Evolutionary conservation across 345 rosid species (phyloP).

Genomic region (Hevea brasiliensis): DNA sequence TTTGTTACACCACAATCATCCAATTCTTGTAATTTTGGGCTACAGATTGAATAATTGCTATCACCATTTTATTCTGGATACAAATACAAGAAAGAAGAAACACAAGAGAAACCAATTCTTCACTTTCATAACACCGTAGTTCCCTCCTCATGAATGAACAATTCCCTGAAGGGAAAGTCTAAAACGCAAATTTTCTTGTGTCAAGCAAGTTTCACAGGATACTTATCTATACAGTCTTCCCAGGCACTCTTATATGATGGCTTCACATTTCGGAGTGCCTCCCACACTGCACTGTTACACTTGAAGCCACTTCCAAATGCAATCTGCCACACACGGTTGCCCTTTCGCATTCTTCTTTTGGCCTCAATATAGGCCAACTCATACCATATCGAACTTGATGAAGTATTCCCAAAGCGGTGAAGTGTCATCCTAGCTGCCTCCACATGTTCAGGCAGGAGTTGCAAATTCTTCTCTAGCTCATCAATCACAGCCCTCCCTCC

Average conservation of each 20-base stretch:
- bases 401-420: conserved; percentile 26
- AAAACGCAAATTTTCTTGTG: not conserved
- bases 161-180: not conserved
- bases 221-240: conserved; percentile 26
- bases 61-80: not conserved
- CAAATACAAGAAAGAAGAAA: not conserved
- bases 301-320: conserved; percentile 31
- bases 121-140: not conserved
- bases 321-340: conserved; percentile 29
- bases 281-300: conserved; percentile 31
- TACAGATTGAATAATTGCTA: not conserved
- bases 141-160: not conserved
- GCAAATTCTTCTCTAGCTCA: conserved; percentile 33
- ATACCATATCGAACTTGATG: conserved; percentile 31
- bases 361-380: conserved; percentile 23
- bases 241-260: conserved; percentile 15
- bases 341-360: conserved; percentile 17
- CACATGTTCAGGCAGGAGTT: conserved; percentile 23
- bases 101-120: not conserved
- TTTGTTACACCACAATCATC: not conserved
- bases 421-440: conserved; percentile 33
- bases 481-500: conserved; percentile 29
- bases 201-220: conserved; percentile 15
- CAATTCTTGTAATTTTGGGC: not conserved
- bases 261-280: conserved; percentile 21